These are phyloP conservation scores for Serendipita sp. DNA, from an alignment of 768 basidiomycete genomes.

Conservation along the genomic window DNA sequence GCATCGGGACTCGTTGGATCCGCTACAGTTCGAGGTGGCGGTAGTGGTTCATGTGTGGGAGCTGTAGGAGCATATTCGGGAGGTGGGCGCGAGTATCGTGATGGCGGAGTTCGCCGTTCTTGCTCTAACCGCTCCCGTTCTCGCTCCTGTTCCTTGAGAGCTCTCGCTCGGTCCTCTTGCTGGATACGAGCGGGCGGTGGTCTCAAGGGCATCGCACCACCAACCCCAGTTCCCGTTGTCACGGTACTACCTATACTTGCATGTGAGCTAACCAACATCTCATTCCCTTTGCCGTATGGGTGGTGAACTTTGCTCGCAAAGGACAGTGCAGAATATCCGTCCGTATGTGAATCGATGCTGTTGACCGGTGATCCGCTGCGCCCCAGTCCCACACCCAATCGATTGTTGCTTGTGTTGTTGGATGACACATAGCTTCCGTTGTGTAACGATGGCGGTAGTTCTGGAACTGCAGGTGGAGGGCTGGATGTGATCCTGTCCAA, in stretches of 20 bases:
- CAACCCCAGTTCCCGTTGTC: background rate
- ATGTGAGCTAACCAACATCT: background rate
- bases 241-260: background rate
- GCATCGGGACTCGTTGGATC: background rate
- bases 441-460: background rate
- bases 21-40: background rate
- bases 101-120: background rate
- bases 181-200: background rate
- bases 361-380: background rate
- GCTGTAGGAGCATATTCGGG: constrained; percentile 1
- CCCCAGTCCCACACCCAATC: background rate
- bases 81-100: constrained; percentile 1
- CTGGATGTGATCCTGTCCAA: background rate
- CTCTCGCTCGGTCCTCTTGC: background rate
- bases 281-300: background rate
- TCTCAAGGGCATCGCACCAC: background rate
- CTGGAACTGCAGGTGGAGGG: background rate
- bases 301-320: background rate
- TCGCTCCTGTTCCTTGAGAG: background rate
- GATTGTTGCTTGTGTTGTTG: background rate
- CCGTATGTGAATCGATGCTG: background rate
- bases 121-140: background rate
- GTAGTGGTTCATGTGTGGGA: background rate
- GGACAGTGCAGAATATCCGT: background rate
- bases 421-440: background rate